Base-by-base conservation (phyloP, 441 rosid species). In the Pelargonium fulgidum region DNA sequence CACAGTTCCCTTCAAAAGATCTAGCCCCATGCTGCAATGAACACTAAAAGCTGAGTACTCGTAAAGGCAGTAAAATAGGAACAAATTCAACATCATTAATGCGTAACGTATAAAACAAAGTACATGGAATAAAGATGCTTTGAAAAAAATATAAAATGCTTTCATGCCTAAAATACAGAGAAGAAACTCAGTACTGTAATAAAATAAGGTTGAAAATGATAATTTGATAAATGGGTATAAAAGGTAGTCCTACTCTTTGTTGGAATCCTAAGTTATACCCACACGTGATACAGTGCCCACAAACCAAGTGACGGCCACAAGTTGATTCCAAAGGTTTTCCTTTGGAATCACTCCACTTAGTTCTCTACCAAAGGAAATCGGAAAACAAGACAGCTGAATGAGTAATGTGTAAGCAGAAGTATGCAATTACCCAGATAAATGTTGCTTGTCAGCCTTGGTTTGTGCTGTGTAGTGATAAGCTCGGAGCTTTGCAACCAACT, bases 401-500 rank as follows among this genome's bases (percentile, higher is more conserved):
- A 14, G 45, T 3, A 9, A 65, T 12, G 26, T 36, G 24, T 7
- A n/a, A 39, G 68, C 68, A 13, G 52, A 41, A 17, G 65, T 11
- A 14, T 36, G 24, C n/a, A 8, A 24, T 45, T 82, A 92, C 99
- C 97, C 87, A 59, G 93, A 90, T 14, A 84, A 86, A 68, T 90
- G 99, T 73, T 92, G 88, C 82, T 92, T 95, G 70, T 94, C 98
- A 54, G 98, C 91, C 83, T 86, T 92, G 54, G 94, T 92, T 82
- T 95, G 99, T 39, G 99, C 98, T 6, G 97, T 82, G 78, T 90
- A 96, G 81, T 94, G 98, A 84, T 89, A 94, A 3, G 99, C 96
- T 62, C 93, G 89, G 62, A 92, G 85, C 82, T 92, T 95, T 42
- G 97, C 96, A 67, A 95, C 98, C 72, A 95, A 87, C 65, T 92